Evolutionary conservation across 306 rosid genomes (phyloP), one percentile per base, ranked within the genome.

Genomic region (Pyrus pyrifolia): DNA sequence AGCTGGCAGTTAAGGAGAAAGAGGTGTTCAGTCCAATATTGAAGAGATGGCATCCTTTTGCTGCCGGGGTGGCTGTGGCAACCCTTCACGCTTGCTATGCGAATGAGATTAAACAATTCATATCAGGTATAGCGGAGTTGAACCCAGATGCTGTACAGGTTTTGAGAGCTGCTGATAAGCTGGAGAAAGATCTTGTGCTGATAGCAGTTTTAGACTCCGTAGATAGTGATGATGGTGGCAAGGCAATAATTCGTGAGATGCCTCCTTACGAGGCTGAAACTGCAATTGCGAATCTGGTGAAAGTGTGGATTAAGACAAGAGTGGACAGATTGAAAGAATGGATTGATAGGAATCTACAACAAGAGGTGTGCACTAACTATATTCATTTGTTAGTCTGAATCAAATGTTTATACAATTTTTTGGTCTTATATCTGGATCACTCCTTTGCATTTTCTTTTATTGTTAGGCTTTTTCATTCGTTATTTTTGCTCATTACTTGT

Each of bases 181-280:
- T 95, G 81, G 99, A 95, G 93, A 95, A 90, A 81, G 96, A 95
- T 85, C 99, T 95, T 74, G 99, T 92, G 78, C 96, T 84, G 73
- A 90, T 95, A 79, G 97, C 99, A 31, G 97, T 92, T 59, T 93
- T 89, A 81, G 99, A 95, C 85, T 92, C 99, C 9, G 99, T 92
- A 29, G 99, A 92, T 60, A 92, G 97, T 68, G 97, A 95, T 21
- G 99, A 95, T 58, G 99, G 99, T 68, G 99, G 97, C 71, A 95
- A 95, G 86, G 97, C 96, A 79, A 89, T 95, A 84, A 95, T 95
- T 73, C 97, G 99, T 22, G 99, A 95, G 88, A 92, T 95, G 99
- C 97, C 97, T 76, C 97, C 99, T 70, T 95, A 63, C 62, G 99
- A 95, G 84, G 97, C 97, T 72, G 97, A 95, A 85, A 80, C 91